Conservation (phyloP, 805 yeast species). For the Candida montana region DNA sequence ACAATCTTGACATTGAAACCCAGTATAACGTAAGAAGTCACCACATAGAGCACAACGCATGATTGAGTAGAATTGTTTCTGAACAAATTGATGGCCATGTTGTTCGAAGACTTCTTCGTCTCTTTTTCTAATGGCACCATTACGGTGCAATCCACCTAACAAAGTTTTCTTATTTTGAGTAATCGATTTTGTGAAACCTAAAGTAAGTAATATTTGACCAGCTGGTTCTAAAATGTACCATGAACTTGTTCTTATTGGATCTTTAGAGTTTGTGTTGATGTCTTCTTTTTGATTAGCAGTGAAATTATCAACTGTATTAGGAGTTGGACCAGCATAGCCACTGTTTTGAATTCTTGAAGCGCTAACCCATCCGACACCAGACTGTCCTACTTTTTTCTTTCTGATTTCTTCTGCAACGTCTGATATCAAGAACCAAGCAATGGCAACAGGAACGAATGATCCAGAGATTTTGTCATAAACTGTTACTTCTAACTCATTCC, state of each 20-base stretch:
- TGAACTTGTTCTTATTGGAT: slow-evolving; percentile 48
- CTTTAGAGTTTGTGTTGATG: slow-evolving; percentile 12
- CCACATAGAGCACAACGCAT: slow-evolving; percentile 98
- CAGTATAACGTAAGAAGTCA: slow-evolving; percentile 84
- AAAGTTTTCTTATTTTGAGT: slow-evolving; percentile 39
- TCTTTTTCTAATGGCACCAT: slow-evolving; percentile 95
- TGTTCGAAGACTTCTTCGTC: slow-evolving; percentile 86
- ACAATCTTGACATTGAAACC: slow-evolving; percentile 83
- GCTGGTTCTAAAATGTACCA: slow-evolving; percentile 95
- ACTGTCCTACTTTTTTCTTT: slow-evolving; percentile 76
- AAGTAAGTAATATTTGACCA: slow-evolving; percentile 76
- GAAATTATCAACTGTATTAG: slow-evolving; percentile 22
- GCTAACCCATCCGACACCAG: slow-evolving; percentile 84
- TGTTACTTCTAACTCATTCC: slow-evolving; percentile 85
- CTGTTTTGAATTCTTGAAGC: slow-evolving; percentile 50
- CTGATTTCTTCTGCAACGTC: slow-evolving; percentile 95
- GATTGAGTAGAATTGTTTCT: slow-evolving; percentile 89
- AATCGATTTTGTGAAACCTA: slow-evolving; percentile 73
- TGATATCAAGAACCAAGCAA: slow-evolving; percentile 84
- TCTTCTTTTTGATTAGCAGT: slow-evolving; percentile 14
- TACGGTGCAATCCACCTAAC: slow-evolving; percentile 78
- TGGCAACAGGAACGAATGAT: slow-evolving; percentile 77
- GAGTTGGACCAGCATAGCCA: slow-evolving; percentile 10
- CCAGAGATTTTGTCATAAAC: slow-evolving; percentile 76
- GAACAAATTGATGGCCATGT: slow-evolving; percentile 96